Evolutionary conservation across 2,329 filamentous ascomycete genomes (phyloP).

Genomic region (Talaromyces islandicus): DNA sequence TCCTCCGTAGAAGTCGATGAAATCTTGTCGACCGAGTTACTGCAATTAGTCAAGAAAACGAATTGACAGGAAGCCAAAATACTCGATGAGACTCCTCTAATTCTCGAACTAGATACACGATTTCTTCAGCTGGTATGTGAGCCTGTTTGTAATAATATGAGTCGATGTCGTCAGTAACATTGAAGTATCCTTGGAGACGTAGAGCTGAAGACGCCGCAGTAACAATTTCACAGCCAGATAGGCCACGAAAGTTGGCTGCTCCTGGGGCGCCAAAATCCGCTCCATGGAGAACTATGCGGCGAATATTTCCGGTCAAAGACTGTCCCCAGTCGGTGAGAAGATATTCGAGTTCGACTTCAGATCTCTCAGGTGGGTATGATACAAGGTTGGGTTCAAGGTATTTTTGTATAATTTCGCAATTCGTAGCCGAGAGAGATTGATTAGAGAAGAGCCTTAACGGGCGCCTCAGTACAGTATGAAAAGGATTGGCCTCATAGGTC

Average conservation of each 20-base stretch:
- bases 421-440: slow-evolving; percentile 26
- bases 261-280: slow-evolving; percentile 38
- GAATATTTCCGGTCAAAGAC: slow-evolving; percentile 31
- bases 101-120: slow-evolving; percentile 44
- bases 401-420: slow-evolving; percentile 46
- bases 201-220: slow-evolving; percentile 43
- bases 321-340: slow-evolving; percentile 43
- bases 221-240: slow-evolving; percentile 47
- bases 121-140: slow-evolving; percentile 44
- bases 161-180: slow-evolving; percentile 12
- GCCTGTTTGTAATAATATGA: slow-evolving; percentile 36
- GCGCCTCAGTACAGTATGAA: slow-evolving; percentile 43
- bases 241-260: slow-evolving; percentile 48
- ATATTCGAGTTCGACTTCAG: slow-evolving; percentile 29
- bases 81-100: slow-evolving; percentile 39
- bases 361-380: slow-evolving; percentile 12
- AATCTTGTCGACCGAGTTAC: slow-evolving; percentile 43
- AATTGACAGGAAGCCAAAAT: slow-evolving; percentile 47
- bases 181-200: slow-evolving; percentile 26
- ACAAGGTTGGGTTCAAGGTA: slow-evolving; percentile 29
- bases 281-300: slow-evolving; percentile 40
- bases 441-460: slow-evolving; percentile 30
- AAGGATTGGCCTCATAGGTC: slow-evolving; percentile 29
- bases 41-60: slow-evolving; percentile 43
- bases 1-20: slow-evolving; percentile 1